phyloP scores from a whole-genome alignment of 768 basidiomycete species.

The Panellus pusillus region DNA sequence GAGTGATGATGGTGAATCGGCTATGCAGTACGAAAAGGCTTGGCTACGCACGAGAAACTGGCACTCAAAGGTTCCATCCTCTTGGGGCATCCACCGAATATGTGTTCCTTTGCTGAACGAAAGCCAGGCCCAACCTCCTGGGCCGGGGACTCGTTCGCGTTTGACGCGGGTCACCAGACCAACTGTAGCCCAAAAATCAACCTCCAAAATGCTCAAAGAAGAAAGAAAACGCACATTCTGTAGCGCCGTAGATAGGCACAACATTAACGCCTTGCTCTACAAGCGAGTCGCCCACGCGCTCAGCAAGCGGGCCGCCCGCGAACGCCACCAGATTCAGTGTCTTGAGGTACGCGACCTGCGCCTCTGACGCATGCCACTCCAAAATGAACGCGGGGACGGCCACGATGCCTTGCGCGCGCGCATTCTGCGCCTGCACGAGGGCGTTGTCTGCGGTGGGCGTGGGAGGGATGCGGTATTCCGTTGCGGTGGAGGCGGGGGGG shows the following conservation, averaged over 20 bases:
- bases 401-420: conserved; percentile 30
- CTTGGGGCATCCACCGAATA: conserved; percentile 37
- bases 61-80: conserved; percentile 38
- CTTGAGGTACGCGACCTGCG: conserved; percentile 28
- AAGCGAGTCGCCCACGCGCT: conserved; percentile 36
- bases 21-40: not conserved
- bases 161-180: conserved; percentile 21
- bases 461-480: conserved; percentile 28
- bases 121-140: conserved; percentile 31
- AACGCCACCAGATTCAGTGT: conserved; percentile 29
- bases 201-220: not conserved
- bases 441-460: conserved; percentile 40
- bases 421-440: conserved; percentile 32
- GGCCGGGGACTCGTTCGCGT: conserved; percentile 22
- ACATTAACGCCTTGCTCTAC: conserved; percentile 35
- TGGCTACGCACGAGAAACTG: conserved; percentile 34
- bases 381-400: conserved; percentile 41
- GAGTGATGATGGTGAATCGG: not conserved
- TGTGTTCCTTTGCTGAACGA: conserved; percentile 25
- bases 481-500: conserved; percentile 29
- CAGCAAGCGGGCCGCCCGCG: conserved; percentile 37
- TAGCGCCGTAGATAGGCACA: conserved; percentile 36
- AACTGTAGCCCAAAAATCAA: conserved; percentile 4
- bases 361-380: conserved; percentile 33
- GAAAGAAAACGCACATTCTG: conserved; percentile 27